Base-by-base conservation (phyloP, 2,329 filamentous ascomycete species). In the Botryotinia calthae region DNA sequence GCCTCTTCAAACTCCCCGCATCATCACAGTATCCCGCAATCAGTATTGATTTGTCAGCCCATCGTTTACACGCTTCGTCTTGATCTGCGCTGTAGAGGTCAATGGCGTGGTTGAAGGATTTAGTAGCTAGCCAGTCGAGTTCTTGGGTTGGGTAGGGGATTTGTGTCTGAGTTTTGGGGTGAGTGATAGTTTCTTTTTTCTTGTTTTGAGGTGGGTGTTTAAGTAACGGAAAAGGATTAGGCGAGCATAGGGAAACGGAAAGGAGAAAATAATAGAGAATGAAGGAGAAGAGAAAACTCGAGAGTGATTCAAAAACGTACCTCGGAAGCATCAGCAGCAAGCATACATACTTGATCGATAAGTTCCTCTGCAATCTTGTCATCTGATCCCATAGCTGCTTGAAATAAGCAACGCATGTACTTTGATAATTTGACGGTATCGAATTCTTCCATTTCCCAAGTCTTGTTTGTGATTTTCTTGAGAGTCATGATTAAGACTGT, bases 371-470 rank as follows among this genome's bases (percentile, higher is more conserved):
- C 87, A 25, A 89, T 81, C 0, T 81, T 81, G 31, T 65, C 40
- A 46, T 89, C 86, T 7, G 86, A 83, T 1, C 87, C 83, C 0
- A 94, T 82, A 0, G 91, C 87, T 1, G 89, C 84, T 74, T 92
- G 91, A 76, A 95, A 92, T 2, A 96, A 84, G 77, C 92, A 94
- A 1, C 93, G 88, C 63, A 95, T 87, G 84, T 96, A 97, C 77
- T 91, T 91, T 12, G 92, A 88, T 1, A 97, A 84, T 76, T 89
- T 90, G 1, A 81, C 79, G 7, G 85, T 84, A 74, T 91, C 86
- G 62, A 90, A 88, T 0, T 81, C 78, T 28, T 89, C 85, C 1
- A 89, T 81, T 1, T 82, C 84, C 82, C 88, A 91, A 28, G 91
- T 89, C 65, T 89, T 84, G 77, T 93, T 91, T 78, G 96, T 88